Evolutionary conservation across 352 stramenopile species (phyloP).

Genomic region (Globisporangium paroecandrum): DNA sequence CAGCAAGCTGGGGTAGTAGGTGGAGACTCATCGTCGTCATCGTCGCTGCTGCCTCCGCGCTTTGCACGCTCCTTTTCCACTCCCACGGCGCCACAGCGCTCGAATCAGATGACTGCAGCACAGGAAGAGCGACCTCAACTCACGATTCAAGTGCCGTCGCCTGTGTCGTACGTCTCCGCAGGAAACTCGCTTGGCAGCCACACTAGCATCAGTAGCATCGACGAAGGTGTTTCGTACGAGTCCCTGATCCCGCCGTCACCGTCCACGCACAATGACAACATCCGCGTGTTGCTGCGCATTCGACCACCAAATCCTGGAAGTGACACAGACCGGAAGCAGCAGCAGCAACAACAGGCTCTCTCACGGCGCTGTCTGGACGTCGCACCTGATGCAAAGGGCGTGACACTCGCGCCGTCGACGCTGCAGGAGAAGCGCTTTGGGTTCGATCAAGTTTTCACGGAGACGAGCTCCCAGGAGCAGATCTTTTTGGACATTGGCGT

Average conservation of each 20-base stretch:
- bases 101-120: constrained; percentile 5
- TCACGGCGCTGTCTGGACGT: constrained; percentile 55
- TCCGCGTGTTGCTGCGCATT: constrained; percentile 73
- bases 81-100: constrained; percentile 4
- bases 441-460: constrained; percentile 81
- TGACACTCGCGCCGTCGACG: constrained; percentile 52
- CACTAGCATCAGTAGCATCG: constrained; percentile 10
- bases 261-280: constrained; percentile 44
- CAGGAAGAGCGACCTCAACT: constrained; percentile 15
- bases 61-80: constrained; percentile 22
- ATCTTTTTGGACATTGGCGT: constrained; percentile 76
- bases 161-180: constrained; percentile 3
- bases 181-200: constrained; percentile 1
- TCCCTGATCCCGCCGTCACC: constrained; percentile 14
- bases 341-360: constrained; percentile 9
- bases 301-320: constrained; percentile 29
- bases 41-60: constrained; percentile 10
- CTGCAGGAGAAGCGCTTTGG: constrained; percentile 79
- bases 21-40: constrained; percentile 1
- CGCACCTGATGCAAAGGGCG: constrained; percentile 46
- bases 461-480: constrained; percentile 68
- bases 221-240: constrained; percentile 20
- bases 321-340: constrained; percentile 20
- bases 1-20: neutral
- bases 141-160: constrained; percentile 19